A percentile compares a stretch with the other conserved stretches of the same genome.
phyloP scores from a whole-genome alignment of 208 protist genomes.

The Plasmodiophora brassicae region DNA sequence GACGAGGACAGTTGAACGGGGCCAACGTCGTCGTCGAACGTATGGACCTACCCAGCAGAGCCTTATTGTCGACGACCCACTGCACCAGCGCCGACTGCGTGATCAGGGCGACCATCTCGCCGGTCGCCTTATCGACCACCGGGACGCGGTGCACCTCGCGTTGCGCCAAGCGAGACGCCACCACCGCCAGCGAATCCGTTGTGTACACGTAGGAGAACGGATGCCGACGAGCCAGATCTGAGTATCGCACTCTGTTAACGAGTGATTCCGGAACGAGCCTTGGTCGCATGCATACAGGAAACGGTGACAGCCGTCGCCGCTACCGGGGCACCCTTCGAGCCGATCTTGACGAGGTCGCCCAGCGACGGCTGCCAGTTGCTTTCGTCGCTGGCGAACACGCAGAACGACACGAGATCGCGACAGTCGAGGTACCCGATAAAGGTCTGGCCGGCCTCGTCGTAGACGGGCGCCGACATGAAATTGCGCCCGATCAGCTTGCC shows the following conservation, averaged over 20 bases:
- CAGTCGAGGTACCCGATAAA: constrained; percentile 4
- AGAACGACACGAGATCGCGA: constrained; percentile 25
- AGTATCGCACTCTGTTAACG: not conserved
- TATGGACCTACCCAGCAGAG: not conserved
- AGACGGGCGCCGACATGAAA: not conserved
- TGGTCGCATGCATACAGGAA: not conserved
- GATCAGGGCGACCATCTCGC: constrained; percentile 13
- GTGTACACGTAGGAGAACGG: not conserved
- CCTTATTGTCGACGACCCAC: not conserved
- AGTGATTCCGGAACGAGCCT: not conserved
- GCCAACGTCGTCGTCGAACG: not conserved
- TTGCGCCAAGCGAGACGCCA: not conserved
- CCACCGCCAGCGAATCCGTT: not conserved
- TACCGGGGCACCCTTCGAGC: not conserved
- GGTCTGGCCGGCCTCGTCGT: not conserved
- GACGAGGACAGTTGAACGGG: too few species aligned
- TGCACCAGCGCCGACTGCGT: not conserved
- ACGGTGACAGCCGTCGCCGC: not conserved
- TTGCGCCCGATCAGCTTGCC: not conserved
- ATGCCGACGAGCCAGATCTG: constrained; percentile 9
- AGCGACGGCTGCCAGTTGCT: not conserved
- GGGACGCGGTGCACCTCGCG: not conserved
- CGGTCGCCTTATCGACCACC: not conserved
- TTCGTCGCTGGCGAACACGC: constrained; percentile 17
- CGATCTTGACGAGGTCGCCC: not conserved